Evolutionary conservation across 176 grass and related monocot species (phyloP), one percentile per base, ranked within the genome.

Genomic region (Oryza punctata): DNA sequence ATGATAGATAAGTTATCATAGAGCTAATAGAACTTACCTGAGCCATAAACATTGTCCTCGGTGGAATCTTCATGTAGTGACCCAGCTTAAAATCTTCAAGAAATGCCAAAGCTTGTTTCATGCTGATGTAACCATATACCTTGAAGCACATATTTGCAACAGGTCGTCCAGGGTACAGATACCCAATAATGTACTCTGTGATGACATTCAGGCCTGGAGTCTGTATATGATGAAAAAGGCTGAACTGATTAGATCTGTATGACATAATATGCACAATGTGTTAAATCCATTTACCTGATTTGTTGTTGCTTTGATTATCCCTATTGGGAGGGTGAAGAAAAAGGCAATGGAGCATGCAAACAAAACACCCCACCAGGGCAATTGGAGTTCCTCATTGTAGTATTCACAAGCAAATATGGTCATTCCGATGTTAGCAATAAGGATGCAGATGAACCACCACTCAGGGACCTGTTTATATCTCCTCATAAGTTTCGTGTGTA

Each of bases 111-210:
- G 95, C 92, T 67, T 98, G 95, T 4, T 6, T 82, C 91, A 95
- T 94, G 79, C 95, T 93, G 77, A 98, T 91, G 72, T 93, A 95
- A 4, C 95, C 95, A 61, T 98, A 98, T 16, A 98, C 95, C 78
- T 98, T 98, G 89, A 98, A 98, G 59, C 95, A 93, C 95, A 98
- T 98, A 57, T 98, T 98, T 47, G 95, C 92, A 3, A 98, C 95
- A 0, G 95, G 95, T 2, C 91, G 84, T 15, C 95, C 92, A 0
- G 95, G 92, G 33, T 98, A 98, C 43, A 98, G 24, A 64, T 98
- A 98, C 10, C 95, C 95, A 80, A 98, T 98, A 27, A 95, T 87
- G 67, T 98, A 98, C 69, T 98, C 95, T 0, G 95, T 98, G 24
- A 98, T 95, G 45, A 98, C 65, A 67, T 98, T 98, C 78, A 98